A percentile compares a stretch with the other conserved stretches of the same genome.
phyloP scores from a whole-genome alignment of 2,329 filamentous ascomycete genomes.

The Fusarium armeniacum region DNA sequence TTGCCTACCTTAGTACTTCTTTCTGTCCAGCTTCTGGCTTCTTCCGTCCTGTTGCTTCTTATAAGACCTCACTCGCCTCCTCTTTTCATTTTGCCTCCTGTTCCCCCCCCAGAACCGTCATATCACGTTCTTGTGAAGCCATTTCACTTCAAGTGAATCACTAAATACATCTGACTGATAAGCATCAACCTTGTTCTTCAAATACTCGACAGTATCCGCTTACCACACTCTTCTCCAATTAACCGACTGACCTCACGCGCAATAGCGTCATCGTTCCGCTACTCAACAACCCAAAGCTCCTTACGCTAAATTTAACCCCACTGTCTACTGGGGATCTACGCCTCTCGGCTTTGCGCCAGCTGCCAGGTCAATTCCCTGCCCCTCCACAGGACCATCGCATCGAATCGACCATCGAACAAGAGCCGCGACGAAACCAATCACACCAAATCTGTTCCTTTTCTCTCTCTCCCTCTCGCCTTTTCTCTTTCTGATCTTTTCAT shows the following conservation, averaged over 20 bases:
- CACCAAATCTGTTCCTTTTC: slow-evolving; percentile 12
- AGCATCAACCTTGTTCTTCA: slow-evolving; percentile 27
- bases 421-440: slow-evolving; percentile 34
- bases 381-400: slow-evolving; percentile 47
- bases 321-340: slow-evolving; percentile 47
- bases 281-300: slow-evolving; percentile 44
- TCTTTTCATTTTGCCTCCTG: not conserved
- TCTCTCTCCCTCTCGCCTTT: slow-evolving; percentile 16
- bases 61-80: slow-evolving; percentile 24
- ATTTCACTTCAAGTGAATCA: slow-evolving; percentile 2
- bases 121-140: not conserved
- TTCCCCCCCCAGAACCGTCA: not conserved
- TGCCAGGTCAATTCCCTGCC: slow-evolving; percentile 47
- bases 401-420: slow-evolving; percentile 41
- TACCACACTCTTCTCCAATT: slow-evolving; percentile 44
- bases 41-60: slow-evolving; percentile 18
- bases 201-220: slow-evolving; percentile 31
- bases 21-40: slow-evolving; percentile 30
- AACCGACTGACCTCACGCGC: slow-evolving; percentile 49
- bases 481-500: slow-evolving; percentile 10
- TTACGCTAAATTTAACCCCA: slow-evolving; percentile 46
- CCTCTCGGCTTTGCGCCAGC: slow-evolving; percentile 41
- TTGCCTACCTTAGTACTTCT: slow-evolving; percentile 1
- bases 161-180: slow-evolving; percentile 13
- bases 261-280: slow-evolving; percentile 50